Percentiles rank a stretch among this genome's conserved stretches.
phyloP scores from a whole-genome alignment of 257 asterid genomes.

The Solanum microdontum region DNA sequence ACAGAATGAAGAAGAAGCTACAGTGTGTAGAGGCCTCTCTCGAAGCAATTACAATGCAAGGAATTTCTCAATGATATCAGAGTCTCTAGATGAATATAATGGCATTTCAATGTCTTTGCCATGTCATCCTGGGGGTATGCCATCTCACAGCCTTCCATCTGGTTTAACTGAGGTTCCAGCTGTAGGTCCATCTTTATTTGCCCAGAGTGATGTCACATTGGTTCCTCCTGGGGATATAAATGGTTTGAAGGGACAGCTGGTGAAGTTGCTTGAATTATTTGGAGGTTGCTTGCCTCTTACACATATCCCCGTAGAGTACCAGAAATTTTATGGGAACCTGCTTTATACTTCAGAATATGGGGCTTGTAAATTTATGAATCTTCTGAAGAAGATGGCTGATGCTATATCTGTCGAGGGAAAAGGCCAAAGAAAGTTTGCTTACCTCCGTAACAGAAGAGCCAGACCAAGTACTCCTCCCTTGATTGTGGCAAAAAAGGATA shows the following conservation, averaged over 20 bases:
- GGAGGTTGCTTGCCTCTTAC: constrained; percentile 60
- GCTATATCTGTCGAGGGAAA: constrained; percentile 41
- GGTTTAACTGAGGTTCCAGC: constrained; percentile 22
- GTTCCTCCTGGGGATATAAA: constrained; percentile 80
- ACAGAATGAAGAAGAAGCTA: constrained; percentile 64
- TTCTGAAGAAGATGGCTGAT: constrained; percentile 69
- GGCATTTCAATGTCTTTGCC: constrained; percentile 21
- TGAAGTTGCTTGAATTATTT: constrained; percentile 52
- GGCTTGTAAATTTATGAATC: constrained; percentile 52
- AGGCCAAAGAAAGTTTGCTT: constrained; percentile 44
- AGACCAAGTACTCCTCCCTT: constrained; percentile 18
- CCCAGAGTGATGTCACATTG: constrained; percentile 38
- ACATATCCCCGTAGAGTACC: constrained; percentile 63
- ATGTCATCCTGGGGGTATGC: constrained; percentile 18
- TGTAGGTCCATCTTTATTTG: constrained; percentile 3
- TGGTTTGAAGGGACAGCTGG: constrained; percentile 73
- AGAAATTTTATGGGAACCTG: constrained; percentile 59
- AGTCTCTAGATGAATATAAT: constrained; percentile 34
- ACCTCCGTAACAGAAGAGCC: constrained; percentile 26
- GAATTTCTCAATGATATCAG: constrained; percentile 39
- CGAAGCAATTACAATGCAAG: constrained; percentile 16
- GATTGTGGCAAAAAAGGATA: constrained; percentile 31
- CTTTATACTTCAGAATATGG: constrained; percentile 69
- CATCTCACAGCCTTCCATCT: constrained; percentile 37
- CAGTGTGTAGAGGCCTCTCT: constrained; percentile 51